Percentiles rank a stretch among this genome's conserved stretches.
Evolutionary conservation across 2,329 filamentous ascomycete species (phyloP).

Genomic region (Penicillium sp.): DNA sequence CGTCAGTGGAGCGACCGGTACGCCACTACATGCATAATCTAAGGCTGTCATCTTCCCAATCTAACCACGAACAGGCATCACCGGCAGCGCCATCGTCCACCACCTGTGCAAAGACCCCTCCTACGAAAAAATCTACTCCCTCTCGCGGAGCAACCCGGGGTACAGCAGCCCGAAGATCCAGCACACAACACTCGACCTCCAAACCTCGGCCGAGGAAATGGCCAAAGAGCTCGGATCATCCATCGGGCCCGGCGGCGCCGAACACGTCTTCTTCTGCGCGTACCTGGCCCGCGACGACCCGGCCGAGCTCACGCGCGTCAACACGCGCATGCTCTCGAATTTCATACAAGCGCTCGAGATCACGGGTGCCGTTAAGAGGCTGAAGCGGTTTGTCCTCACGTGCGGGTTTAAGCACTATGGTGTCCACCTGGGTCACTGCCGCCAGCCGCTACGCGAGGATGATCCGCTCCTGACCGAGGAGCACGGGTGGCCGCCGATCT

Average conservation of each 20-base stretch:
- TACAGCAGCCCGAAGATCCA: conserved; percentile 41
- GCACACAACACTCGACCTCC: conserved; percentile 47
- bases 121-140: conserved; percentile 46
- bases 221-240: conserved; percentile 41
- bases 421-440: conserved; percentile 55
- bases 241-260: conserved; percentile 32
- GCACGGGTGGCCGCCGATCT: conserved; percentile 49
- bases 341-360: conserved; percentile 54
- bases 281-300: conserved; percentile 47
- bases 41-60: background rate
- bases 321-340: conserved; percentile 52
- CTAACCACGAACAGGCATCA: conserved; percentile 38
- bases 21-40: too few species aligned
- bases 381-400: conserved; percentile 57
- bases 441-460: conserved; percentile 55
- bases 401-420: conserved; percentile 60
- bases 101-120: conserved; percentile 42
- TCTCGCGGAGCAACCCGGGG: conserved; percentile 48
- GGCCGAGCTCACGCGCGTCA: conserved; percentile 43
- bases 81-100: conserved; percentile 46
- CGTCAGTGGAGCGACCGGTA: background rate
- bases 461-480: conserved; percentile 50
- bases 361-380: conserved; percentile 45
- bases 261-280: conserved; percentile 52
- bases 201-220: conserved; percentile 40